These are phyloP conservation scores for barrel medic (Medicago truncatula) DNA, from an alignment of 306 rosid genomes.

Conservation along the genomic window DNA sequence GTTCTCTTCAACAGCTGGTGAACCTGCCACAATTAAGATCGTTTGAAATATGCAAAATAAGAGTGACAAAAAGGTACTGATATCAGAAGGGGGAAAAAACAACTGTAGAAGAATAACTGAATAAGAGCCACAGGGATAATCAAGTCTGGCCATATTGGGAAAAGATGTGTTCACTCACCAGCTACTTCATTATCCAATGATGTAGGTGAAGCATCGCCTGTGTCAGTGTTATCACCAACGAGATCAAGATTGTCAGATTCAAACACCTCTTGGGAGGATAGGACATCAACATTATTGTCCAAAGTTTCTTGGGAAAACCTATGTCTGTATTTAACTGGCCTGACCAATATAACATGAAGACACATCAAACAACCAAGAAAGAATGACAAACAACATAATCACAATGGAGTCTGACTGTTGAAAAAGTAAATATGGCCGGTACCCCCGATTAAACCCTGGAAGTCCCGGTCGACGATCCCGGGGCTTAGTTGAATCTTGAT, in stretches of 20 bases:
- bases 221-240: conserved; percentile 41
- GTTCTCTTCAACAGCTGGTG: conserved; percentile 50
- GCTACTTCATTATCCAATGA: conserved; percentile 46
- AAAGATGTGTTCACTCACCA: conserved; percentile 48
- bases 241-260: conserved; percentile 49
- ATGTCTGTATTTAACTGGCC: conserved; percentile 69
- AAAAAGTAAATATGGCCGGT: conserved; percentile 10
- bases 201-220: conserved; percentile 39
- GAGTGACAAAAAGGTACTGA: background rate
- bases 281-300: conserved; percentile 43
- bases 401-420: conserved; percentile 24
- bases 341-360: conserved; percentile 44
- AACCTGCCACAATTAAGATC: conserved; percentile 49
- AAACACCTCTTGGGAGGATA: conserved; percentile 57
- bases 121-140: background rate
- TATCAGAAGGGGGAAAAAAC: background rate
- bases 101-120: background rate
- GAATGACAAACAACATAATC: conserved; percentile 8
- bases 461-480: conserved; percentile 77
- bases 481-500: conserved; percentile 49
- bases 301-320: conserved; percentile 47
- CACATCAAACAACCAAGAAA: conserved; percentile 39
- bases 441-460: conserved; percentile 59
- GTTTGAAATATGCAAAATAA: background rate
- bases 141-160: conserved; percentile 7